These are phyloP conservation scores for Argentina anserina DNA, from an alignment of 306 rosid genomes.

Conservation along the genomic window DNA sequence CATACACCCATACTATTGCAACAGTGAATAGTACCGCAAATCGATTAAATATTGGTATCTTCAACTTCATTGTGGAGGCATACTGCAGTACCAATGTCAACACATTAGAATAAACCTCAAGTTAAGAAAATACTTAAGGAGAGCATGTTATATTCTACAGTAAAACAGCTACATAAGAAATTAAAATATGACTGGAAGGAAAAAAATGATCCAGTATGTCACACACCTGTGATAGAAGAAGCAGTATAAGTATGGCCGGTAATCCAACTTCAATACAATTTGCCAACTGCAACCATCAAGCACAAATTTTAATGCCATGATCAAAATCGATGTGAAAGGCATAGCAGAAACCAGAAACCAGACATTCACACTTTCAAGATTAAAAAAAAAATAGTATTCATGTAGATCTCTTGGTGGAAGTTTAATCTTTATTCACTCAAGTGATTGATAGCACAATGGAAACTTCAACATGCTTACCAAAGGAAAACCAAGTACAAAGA, in stretches of 20 bases:
- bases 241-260: constrained; percentile 63
- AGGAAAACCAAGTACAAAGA: constrained; percentile 66
- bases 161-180: background rate
- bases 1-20: constrained; percentile 70
- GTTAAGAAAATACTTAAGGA: background rate
- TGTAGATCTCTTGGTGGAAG: background rate
- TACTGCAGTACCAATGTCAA: constrained; percentile 55
- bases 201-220: constrained; percentile 14
- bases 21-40: constrained; percentile 56
- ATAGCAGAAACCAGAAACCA: background rate
- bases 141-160: background rate
- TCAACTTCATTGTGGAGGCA: constrained; percentile 41
- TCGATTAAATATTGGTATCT: constrained; percentile 39
- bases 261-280: constrained; percentile 89
- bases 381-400: background rate
- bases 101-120: constrained; percentile 15
- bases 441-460: constrained; percentile 2
- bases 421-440: background rate
- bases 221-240: constrained; percentile 69
- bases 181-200: constrained; percentile 4
- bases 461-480: constrained; percentile 33
- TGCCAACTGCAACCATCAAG: constrained; percentile 59
- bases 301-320: background rate
- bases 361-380: background rate
- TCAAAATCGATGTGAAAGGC: background rate